Evolutionary conservation across 495 filamentous ascomycete species (phyloP).

Genomic region (Podospora conica): DNA sequence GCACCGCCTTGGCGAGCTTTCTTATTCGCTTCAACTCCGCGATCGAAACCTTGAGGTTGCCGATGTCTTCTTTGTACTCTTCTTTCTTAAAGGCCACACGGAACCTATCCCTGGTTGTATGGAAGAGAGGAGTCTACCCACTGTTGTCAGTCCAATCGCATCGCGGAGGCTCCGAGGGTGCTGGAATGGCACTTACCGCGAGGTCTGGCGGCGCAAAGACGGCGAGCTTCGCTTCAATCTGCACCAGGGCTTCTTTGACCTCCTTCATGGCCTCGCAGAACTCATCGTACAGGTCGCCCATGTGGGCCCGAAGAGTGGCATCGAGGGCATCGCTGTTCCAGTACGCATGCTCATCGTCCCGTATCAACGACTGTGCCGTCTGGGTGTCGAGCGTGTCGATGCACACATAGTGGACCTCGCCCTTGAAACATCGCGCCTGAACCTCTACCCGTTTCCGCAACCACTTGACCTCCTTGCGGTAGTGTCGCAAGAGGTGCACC

Average conservation of each 20-base stretch:
- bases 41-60: constrained; percentile 3
- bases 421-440: constrained; percentile 1
- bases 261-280: constrained; percentile 2
- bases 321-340: constrained; percentile 5
- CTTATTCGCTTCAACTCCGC: constrained; percentile 3
- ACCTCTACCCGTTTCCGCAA: constrained; percentile 6
- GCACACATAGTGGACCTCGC: constrained; percentile 2
- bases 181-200: not conserved
- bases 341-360: constrained; percentile 1
- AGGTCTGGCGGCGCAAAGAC: constrained; percentile 6
- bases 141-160: not conserved
- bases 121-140: constrained; percentile 1
- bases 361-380: constrained; percentile 3
- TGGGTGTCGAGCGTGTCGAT: constrained; percentile 7
- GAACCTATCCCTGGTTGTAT: constrained; percentile 4
- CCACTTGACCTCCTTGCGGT: constrained; percentile 8
- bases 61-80: constrained; percentile 9
- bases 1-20: constrained; percentile 3
- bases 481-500: constrained; percentile 1
- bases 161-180: not conserved
- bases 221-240: constrained; percentile 3
- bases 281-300: not conserved
- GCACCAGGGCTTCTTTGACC: constrained; percentile 1
- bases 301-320: not conserved
- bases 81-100: constrained; percentile 4